Conservation (phyloP, 2,329 filamentous ascomycete genomes). For the Claviceps monticola region DNA sequence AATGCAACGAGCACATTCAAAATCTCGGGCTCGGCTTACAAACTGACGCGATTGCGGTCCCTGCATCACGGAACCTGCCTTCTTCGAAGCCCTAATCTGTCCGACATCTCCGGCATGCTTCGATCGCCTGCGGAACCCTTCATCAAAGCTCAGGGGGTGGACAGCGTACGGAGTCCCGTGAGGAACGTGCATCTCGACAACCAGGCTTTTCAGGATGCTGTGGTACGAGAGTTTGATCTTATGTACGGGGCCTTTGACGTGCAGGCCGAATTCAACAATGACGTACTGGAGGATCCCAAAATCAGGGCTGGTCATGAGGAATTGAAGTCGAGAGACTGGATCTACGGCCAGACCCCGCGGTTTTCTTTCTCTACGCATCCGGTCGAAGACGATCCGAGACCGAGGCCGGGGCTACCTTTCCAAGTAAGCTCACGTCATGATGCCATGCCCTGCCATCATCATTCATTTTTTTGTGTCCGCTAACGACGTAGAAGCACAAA, state of each 20-base stretch:
- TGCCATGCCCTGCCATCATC: background rate
- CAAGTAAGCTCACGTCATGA: slow-evolving; percentile 22
- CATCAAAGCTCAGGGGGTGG: slow-evolving; percentile 72
- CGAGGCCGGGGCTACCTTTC: slow-evolving; percentile 35
- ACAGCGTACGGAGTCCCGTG: slow-evolving; percentile 78
- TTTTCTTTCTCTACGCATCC: slow-evolving; percentile 58
- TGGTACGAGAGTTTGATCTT: slow-evolving; percentile 48
- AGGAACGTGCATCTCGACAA: slow-evolving; percentile 55
- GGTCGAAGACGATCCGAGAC: slow-evolving; percentile 42
- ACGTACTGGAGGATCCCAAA: slow-evolving; percentile 29
- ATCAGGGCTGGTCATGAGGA: slow-evolving; percentile 29
- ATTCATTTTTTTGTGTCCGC: background rate
- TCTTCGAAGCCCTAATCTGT: slow-evolving; percentile 61
- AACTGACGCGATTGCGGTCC: slow-evolving; percentile 66
- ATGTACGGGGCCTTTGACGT: slow-evolving; percentile 45
- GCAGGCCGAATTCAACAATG: slow-evolving; percentile 32
- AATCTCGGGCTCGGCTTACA: slow-evolving; percentile 89
- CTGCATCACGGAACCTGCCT: slow-evolving; percentile 91
- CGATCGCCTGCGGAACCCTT: slow-evolving; percentile 64
- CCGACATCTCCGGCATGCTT: slow-evolving; percentile 54
- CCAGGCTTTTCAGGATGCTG: slow-evolving; percentile 35
- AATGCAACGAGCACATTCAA: slow-evolving; percentile 42
- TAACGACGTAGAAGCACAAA: slow-evolving; percentile 12
- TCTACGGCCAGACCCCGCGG: slow-evolving; percentile 72
- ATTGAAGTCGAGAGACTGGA: slow-evolving; percentile 53